A percentile compares a stretch with the other conserved stretches of the same genome.
phyloP scores from a whole-genome alignment of 495 filamentous ascomycete species.

The Aspergillus diversus region DNA sequence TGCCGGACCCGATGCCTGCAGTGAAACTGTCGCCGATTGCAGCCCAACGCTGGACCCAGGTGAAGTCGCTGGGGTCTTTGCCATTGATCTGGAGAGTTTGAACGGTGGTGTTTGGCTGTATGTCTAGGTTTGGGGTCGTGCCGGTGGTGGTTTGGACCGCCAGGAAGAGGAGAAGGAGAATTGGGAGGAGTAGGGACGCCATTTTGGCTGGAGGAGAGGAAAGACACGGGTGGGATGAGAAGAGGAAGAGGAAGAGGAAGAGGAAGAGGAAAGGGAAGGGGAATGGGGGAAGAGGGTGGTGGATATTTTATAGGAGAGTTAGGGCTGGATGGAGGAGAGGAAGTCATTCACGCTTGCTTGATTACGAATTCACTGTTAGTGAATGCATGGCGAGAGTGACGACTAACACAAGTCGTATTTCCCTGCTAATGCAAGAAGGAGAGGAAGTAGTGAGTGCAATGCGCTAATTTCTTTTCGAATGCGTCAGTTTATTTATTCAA shows the following conservation, averaged over 20 bases:
- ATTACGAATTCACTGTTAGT: not conserved
- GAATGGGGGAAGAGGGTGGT: not conserved
- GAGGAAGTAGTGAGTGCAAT: no score
- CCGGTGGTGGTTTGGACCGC: not conserved
- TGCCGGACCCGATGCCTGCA: constrained; percentile 37
- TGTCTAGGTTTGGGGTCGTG: not conserved
- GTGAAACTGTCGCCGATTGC: constrained; percentile 40
- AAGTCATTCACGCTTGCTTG: not conserved
- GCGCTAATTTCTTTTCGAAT: no score
- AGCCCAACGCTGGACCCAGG: constrained; percentile 33
- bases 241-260: not conserved
- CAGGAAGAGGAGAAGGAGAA: not conserved
- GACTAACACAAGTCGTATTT: no score
- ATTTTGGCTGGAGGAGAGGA: not conserved
- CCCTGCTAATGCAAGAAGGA: no score
- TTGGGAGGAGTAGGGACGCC: not conserved
- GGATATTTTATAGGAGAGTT: not conserved
- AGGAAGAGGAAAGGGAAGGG: not conserved
- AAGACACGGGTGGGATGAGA: not conserved
- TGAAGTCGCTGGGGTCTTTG: constrained; percentile 21
- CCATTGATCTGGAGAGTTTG: not conserved
- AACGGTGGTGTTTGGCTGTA: not conserved
- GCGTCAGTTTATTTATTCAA: no score
- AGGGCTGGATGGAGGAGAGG: not conserved
- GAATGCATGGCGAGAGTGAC: no score